Percentiles rank a stretch among this genome's conserved stretches.
Evolutionary conservation across 1,139 yeast genomes (phyloP).

Genomic region (Yamadazyma membranifaciens): DNA sequence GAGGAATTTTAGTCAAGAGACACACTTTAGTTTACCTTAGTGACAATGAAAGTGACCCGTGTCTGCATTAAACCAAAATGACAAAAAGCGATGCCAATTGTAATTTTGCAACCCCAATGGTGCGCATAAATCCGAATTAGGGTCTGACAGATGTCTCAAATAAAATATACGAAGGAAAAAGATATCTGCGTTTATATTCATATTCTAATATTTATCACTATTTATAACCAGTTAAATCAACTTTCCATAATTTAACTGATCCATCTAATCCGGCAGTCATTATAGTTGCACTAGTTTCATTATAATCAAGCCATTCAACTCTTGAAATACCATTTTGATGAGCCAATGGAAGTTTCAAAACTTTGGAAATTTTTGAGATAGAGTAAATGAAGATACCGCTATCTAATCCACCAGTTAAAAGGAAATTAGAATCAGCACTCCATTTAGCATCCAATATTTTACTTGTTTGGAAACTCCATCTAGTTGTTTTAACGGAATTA

Average conservation of each 20-base stretch:
- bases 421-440: slow-evolving; percentile 69
- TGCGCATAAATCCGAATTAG: too few species aligned
- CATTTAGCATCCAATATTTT: slow-evolving; percentile 75
- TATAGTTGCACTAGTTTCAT: slow-evolving; percentile 22
- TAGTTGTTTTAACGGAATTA: slow-evolving; percentile 65
- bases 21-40: too few species aligned
- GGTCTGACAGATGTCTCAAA: too few species aligned
- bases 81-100: too few species aligned
- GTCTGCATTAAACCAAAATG: too few species aligned
- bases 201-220: background rate
- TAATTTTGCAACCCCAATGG: too few species aligned
- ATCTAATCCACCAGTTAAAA: slow-evolving; percentile 81
- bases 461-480: slow-evolving; percentile 96
- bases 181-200: background rate
- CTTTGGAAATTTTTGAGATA: slow-evolving; percentile 73
- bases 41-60: too few species aligned
- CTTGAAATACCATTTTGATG: slow-evolving; percentile 86
- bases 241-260: slow-evolving; percentile 71
- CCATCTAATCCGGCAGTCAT: slow-evolving; percentile 83
- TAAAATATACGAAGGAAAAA: background rate
- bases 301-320: slow-evolving; percentile 61
- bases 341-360: slow-evolving; percentile 70
- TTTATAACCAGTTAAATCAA: slow-evolving; percentile 17
- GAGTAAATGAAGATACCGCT: slow-evolving; percentile 79
- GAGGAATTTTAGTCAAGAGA: too few species aligned